Conservation (phyloP, 2,329 filamentous ascomycete species). For the Immersiporthe knoxdaviesiana region DNA sequence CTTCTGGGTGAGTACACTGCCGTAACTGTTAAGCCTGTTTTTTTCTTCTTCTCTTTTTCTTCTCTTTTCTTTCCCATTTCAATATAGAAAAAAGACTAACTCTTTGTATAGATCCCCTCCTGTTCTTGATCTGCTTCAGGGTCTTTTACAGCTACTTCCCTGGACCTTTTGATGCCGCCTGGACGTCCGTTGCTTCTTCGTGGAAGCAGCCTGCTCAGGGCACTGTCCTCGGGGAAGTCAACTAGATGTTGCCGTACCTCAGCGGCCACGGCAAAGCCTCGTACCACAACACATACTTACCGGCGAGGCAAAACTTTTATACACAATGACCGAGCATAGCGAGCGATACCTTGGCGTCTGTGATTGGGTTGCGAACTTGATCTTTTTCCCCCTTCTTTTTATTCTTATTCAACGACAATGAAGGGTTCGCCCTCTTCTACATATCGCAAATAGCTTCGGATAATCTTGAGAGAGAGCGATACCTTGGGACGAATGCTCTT, state of each 20-base stretch:
- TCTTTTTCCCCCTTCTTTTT: background rate
- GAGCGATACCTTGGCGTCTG: background rate
- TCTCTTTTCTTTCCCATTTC: too few relatives aligned
- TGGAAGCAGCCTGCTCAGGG: background rate
- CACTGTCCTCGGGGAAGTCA: background rate
- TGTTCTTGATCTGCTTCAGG: slow-evolving; percentile 22
- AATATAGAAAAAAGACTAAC: too few relatives aligned
- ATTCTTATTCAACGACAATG: background rate
- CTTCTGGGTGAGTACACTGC: slow-evolving; percentile 64
- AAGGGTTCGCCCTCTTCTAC: background rate
- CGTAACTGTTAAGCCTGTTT: too few relatives aligned
- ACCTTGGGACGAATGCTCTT: background rate
- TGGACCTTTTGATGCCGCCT: background rate
- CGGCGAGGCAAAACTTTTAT: background rate
- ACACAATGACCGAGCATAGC: background rate
- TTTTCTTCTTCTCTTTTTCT: too few relatives aligned
- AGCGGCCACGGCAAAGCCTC: background rate
- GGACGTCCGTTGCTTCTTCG: slow-evolving; percentile 3
- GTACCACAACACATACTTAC: background rate
- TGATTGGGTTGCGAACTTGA: background rate
- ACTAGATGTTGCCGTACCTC: background rate
- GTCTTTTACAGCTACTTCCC: slow-evolving; percentile 3
- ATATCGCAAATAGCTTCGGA: background rate
- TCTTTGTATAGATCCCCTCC: slow-evolving; percentile 21
- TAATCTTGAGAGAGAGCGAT: background rate